Conservation (phyloP, 2,329 filamentous ascomycete species). For the Paraphaeosphaeria minitans region DNA sequence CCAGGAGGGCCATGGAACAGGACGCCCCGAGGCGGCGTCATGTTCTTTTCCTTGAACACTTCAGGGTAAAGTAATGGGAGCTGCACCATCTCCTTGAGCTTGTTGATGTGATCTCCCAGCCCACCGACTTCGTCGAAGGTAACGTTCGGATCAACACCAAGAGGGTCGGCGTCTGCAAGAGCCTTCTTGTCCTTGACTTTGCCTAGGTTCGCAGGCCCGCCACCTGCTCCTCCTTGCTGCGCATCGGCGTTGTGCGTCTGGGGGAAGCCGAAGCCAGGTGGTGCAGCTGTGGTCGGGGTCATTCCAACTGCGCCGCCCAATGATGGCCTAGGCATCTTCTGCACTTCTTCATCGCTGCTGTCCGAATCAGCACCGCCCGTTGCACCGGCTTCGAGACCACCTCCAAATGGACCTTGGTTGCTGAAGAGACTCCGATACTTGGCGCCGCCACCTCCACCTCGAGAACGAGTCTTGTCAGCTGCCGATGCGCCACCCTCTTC, state of each 20-base stretch:
- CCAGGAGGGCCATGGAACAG: conserved; percentile 96
- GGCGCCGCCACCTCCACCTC: conserved; percentile 59
- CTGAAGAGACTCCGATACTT: conserved; percentile 80
- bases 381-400: conserved; percentile 77
- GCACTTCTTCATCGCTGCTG: conserved; percentile 92
- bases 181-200: conserved; percentile 93
- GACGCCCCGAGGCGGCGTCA: conserved; percentile 92
- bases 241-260: conserved; percentile 64
- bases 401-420: conserved; percentile 91
- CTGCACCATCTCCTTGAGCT: conserved; percentile 98
- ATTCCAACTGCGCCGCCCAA: conserved; percentile 67
- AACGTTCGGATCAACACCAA: conserved; percentile 90
- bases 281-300: conserved; percentile 61
- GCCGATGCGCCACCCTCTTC: conserved; percentile 72
- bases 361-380: conserved; percentile 87
- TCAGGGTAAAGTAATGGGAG: conserved; percentile 93
- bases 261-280: conserved; percentile 59
- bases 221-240: conserved; percentile 58
- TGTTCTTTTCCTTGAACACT: conserved; percentile 86
- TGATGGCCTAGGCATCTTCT: conserved; percentile 60
- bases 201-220: conserved; percentile 80
- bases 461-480: conserved; percentile 68
- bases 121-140: conserved; percentile 95
- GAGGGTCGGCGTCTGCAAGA: conserved; percentile 88
- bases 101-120: conserved; percentile 89